Base-by-base conservation (phyloP, 2,329 filamentous ascomycete species). In the Orbilia brochopaga region DNA sequence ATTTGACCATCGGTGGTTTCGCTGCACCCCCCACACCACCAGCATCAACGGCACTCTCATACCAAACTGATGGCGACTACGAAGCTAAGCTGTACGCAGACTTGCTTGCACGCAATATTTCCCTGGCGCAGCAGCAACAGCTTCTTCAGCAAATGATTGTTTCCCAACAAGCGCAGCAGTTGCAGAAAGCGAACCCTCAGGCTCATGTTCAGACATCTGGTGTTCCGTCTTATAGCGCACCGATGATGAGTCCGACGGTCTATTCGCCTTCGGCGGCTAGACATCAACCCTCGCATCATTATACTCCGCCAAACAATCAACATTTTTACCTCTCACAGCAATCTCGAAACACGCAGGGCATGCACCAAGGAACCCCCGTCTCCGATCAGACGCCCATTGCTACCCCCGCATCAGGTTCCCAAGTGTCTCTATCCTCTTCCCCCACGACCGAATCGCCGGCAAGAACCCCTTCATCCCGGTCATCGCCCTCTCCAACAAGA, bases 41-140 rank as follows among this genome's bases (percentile, higher is more conserved):
- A 19, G 69, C 75, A 10, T 74, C 75, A 3, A 76, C 74, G 13
- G 73, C 73, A 30, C 70, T 74, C 21, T 55, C 70, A 52, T 72
- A 73, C 13, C 74, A 75, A 37, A 74, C 73, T n/a, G 76, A 75
- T 46, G 60, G 66, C 48, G 75, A 88, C 76, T 90, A 96, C 82
- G 94, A 97, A 77, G 91, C 92, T 58, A 88, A 86, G 73, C 80
- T 95, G 59, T 94, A 96, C 75, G 90, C 92, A 59, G 91, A 96
- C 80, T 84, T 97, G 74, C 86, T 97, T 78, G 90, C 91, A 65
- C 95, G 92, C 77, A 96, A 97, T 79, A 82, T 94, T 79, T 96
- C 95, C 78, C 85, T 99, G 56, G 91, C 92, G 44, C 91, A 96
- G 78, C 92, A 96, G 81, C 93, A 97, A 81, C 92, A 96, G 81